phyloP scores from a whole-genome alignment of 2,329 filamentous ascomycete genomes.

The Fusarium lyarnte region DNA sequence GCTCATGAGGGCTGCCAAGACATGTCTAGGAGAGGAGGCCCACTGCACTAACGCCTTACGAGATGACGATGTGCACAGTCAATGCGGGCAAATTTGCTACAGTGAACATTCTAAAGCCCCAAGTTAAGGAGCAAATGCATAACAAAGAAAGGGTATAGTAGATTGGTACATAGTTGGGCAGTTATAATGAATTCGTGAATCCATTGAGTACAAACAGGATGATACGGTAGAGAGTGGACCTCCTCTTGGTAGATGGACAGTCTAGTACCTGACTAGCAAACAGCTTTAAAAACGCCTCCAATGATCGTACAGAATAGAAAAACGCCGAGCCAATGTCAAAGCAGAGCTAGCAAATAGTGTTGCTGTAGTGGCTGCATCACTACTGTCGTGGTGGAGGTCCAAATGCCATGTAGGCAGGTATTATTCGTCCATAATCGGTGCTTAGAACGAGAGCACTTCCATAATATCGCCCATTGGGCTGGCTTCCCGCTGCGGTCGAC shows the following conservation, averaged over 20 bases:
- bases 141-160: constrained; percentile 4
- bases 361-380: not conserved
- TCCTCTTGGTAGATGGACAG: constrained; percentile 3
- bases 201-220: not conserved
- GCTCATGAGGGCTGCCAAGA: not conserved
- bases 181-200: constrained; percentile 5
- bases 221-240: not conserved
- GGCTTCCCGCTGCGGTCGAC: constrained; percentile 25
- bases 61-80: not conserved
- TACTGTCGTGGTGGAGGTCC: not conserved
- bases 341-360: constrained; percentile 17
- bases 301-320: constrained; percentile 16
- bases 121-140: not conserved
- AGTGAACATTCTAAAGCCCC: not conserved
- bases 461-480: constrained; percentile 36
- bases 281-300: constrained; percentile 24
- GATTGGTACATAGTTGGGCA: not conserved
- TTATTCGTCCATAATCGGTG: not conserved
- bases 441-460: constrained; percentile 31
- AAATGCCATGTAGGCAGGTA: constrained; percentile 1
- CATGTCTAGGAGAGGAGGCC: not conserved
- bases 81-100: not conserved
- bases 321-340: constrained; percentile 24
- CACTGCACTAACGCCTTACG: not conserved
- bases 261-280: constrained; percentile 31